Percentiles rank a stretch among this genome's conserved stretches.
Conservation (phyloP, 2,329 filamentous ascomycete species). For the Hypoxylon sp. region DNA sequence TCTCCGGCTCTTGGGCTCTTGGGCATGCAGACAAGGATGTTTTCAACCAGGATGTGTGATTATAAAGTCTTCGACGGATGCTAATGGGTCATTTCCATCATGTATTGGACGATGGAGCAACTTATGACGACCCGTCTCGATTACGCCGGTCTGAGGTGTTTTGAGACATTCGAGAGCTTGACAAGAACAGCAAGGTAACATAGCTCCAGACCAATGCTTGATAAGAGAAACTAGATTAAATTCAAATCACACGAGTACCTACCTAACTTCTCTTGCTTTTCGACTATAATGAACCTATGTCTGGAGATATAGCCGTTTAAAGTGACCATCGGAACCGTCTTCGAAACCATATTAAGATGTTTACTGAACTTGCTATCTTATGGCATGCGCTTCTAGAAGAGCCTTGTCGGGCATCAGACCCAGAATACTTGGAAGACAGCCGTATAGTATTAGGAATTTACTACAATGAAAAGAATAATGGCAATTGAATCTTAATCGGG, state of each 20-base stretch:
- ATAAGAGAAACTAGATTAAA: neutral
- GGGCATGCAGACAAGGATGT: neutral
- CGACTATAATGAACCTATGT: neutral
- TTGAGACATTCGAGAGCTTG: neutral
- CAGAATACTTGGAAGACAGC: too few species aligned
- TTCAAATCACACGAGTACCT: neutral
- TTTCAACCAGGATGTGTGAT: neutral
- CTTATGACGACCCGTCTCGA: neutral
- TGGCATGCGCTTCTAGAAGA: neutral
- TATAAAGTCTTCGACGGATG: neutral
- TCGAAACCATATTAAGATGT: neutral
- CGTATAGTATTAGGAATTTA: too few species aligned
- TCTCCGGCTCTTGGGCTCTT: neutral
- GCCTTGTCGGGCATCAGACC: neutral
- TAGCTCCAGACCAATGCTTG: neutral
- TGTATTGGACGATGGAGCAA: neutral
- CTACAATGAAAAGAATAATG: neutral
- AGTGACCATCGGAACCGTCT: neutral
- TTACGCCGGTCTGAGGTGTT: neutral
- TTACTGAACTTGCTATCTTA: neutral
- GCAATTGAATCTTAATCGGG: too few species aligned
- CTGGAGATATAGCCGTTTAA: neutral
- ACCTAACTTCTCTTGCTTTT: neutral
- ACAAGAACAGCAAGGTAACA: neutral
- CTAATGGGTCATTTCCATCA: neutral